phyloP scores from a whole-genome alignment of 2,329 filamentous ascomycete species.

The Hypoxylon sp. region DNA sequence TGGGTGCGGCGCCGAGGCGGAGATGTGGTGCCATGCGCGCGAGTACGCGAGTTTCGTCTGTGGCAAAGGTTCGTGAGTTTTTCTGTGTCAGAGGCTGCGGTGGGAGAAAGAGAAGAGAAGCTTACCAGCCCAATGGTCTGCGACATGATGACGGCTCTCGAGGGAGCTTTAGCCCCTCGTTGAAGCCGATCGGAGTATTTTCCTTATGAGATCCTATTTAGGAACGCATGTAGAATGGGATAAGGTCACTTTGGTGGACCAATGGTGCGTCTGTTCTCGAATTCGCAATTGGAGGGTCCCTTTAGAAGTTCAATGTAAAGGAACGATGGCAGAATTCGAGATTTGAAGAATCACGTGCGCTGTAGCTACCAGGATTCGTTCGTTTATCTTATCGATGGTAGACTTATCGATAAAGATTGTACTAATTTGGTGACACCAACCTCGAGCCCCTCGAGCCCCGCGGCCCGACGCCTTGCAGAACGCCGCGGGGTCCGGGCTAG shows the following conservation, averaged over 20 bases:
- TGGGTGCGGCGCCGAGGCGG: constrained; percentile 76
- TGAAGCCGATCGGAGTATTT: constrained; percentile 19
- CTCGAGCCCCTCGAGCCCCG: constrained; percentile 34
- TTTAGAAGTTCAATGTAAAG: constrained; percentile 11
- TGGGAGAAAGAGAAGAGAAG: constrained; percentile 27
- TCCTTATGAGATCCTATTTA: background rate
- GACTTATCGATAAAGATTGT: background rate
- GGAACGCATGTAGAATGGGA: constrained; percentile 12
- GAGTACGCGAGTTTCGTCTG: constrained; percentile 98
- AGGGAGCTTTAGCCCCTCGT: constrained; percentile 48
- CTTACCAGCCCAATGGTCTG: constrained; percentile 83
- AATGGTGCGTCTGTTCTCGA: constrained; percentile 34
- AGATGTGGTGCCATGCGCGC: constrained; percentile 91
- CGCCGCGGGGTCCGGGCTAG: constrained; percentile 9
- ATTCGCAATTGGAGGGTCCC: constrained; percentile 32
- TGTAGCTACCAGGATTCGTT: constrained; percentile 5
- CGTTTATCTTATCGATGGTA: constrained; percentile 34
- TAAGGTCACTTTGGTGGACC: background rate
- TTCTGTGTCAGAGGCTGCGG: constrained; percentile 1
- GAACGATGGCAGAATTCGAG: constrained; percentile 39
- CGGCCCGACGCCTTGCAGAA: constrained; percentile 26
- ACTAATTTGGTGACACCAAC: constrained; percentile 15
- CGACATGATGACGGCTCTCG: constrained; percentile 72
- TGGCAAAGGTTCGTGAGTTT: constrained; percentile 9
- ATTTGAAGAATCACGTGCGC: constrained; percentile 37